phyloP scores from a whole-genome alignment of 305 asterid species.

The Galium porrigens region DNA sequence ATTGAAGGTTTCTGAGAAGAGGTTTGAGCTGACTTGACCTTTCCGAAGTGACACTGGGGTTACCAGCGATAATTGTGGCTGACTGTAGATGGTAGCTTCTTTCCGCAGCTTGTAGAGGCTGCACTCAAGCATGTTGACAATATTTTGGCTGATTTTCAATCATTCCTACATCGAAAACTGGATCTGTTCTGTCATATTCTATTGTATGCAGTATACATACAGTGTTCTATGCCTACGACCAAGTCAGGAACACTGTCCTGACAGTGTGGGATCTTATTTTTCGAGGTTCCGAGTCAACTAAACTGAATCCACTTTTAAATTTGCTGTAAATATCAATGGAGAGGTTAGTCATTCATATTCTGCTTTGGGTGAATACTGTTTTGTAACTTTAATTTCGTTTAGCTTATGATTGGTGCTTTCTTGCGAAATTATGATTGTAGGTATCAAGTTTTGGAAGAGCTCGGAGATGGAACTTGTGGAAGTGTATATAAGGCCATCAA shows the following conservation, averaged over 20 bases:
- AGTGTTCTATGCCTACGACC: constrained; percentile 30
- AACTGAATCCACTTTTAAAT: constrained; percentile 19
- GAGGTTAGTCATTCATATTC: constrained; percentile 32
- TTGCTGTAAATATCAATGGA: constrained; percentile 50
- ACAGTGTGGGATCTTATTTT: constrained; percentile 48
- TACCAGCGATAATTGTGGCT: constrained; percentile 22
- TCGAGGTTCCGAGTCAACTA: constrained; percentile 53
- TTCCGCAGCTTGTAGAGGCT: constrained; percentile 92
- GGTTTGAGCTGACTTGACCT: constrained; percentile 10
- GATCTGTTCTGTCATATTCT: constrained; percentile 39
- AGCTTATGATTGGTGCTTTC: constrained; percentile 19
- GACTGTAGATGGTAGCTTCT: constrained; percentile 51
- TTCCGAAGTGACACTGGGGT: constrained; percentile 17
- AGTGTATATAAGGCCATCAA: constrained; percentile 79
- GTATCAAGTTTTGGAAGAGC: constrained; percentile 65
- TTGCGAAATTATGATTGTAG: constrained; percentile 29
- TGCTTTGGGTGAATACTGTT: constrained; percentile 2
- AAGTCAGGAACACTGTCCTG: constrained; percentile 47
- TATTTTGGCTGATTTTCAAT: constrained; percentile 44
- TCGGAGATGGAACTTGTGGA: constrained; percentile 92
- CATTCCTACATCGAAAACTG: constrained; percentile 55
- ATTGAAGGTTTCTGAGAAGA: constrained; percentile 19
- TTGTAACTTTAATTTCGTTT: constrained; percentile 9
- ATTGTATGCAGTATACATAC: constrained; percentile 39
- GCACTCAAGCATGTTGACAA: constrained; percentile 84